Percentiles rank a stretch among this genome's conserved stretches.
These are phyloP conservation scores for Vitis hybrid DNA, from an alignment of 177 flowering plant genomes.

Conservation along the genomic window DNA sequence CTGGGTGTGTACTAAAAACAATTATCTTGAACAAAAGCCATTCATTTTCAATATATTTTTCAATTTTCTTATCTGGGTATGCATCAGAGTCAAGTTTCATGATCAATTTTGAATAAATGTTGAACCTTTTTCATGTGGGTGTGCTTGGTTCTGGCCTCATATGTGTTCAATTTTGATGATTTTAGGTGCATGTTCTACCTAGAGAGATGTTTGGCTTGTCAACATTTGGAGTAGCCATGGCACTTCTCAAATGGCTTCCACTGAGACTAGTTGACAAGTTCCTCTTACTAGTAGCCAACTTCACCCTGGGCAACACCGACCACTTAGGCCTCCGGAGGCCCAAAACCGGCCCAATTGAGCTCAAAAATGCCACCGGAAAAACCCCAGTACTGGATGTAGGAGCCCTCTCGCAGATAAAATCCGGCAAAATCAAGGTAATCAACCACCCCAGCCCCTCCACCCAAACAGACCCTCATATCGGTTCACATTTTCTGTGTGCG, in stretches of 20 bases:
- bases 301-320: conserved; percentile 73
- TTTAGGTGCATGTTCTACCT: conserved; percentile 88
- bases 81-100: neutral
- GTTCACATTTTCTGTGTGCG: neutral
- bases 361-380: conserved; percentile 83
- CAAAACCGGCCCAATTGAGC: conserved; percentile 91
- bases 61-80: conserved; percentile 3
- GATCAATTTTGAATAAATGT: neutral
- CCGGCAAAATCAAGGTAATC: conserved; percentile 83
- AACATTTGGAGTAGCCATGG: conserved; percentile 82
- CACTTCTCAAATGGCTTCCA: conserved; percentile 81
- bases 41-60: neutral
- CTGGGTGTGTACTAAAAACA: neutral
- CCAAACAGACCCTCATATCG: neutral
- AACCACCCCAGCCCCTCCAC: neutral
- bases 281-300: conserved; percentile 51
- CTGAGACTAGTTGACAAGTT: conserved; percentile 72
- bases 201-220: conserved; percentile 87
- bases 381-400: conserved; percentile 95
- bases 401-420: conserved; percentile 64
- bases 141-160: too few species aligned
- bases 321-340: conserved; percentile 74
- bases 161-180: neutral
- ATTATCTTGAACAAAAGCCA: neutral
- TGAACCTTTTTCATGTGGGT: too few species aligned